phyloP scores from a whole-genome alignment of 495 filamentous ascomycete species.

The Podospora pseudoanserina region DNA sequence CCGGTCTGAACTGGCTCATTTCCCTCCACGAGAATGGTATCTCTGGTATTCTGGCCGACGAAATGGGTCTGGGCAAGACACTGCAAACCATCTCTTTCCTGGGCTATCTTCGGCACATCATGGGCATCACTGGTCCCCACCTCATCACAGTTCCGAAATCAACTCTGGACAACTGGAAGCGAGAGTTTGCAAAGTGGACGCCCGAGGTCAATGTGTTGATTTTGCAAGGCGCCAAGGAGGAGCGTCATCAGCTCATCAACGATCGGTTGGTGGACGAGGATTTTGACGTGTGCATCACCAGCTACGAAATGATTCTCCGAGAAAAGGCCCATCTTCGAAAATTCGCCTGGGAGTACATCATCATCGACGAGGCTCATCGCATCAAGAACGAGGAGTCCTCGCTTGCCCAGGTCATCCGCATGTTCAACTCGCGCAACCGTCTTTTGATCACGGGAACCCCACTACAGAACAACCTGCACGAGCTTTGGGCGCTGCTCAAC shows the following conservation, averaged over 20 bases:
- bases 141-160: constrained; percentile 93
- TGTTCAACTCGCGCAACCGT: constrained; percentile 95
- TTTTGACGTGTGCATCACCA: constrained; percentile 47
- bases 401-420: constrained; percentile 90
- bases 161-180: constrained; percentile 96
- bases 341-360: constrained; percentile 99
- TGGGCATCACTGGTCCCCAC: constrained; percentile 87
- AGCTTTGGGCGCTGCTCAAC: constrained; percentile 98
- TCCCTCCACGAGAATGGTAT: constrained; percentile 98
- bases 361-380: constrained; percentile 97
- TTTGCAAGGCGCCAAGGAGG: constrained; percentile 92
- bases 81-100: constrained; percentile 87
- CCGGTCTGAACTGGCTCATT: constrained; percentile 96
- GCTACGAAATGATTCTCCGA: constrained; percentile 60
- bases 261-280: constrained; percentile 84
- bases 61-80: constrained; percentile 96
- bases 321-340: constrained; percentile 96
- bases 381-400: constrained; percentile 99
- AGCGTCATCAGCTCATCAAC: constrained; percentile 82
- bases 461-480: constrained; percentile 96
- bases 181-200: constrained; percentile 91
- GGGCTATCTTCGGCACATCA: constrained; percentile 87
- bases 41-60: constrained; percentile 93
- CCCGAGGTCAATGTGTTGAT: constrained; percentile 94
- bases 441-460: constrained; percentile 96